Percentiles rank a stretch among this genome's conserved stretches.
Conservation (phyloP, 2,329 filamentous ascomycete species). For the Stagonosporopsis vannaccii region DNA sequence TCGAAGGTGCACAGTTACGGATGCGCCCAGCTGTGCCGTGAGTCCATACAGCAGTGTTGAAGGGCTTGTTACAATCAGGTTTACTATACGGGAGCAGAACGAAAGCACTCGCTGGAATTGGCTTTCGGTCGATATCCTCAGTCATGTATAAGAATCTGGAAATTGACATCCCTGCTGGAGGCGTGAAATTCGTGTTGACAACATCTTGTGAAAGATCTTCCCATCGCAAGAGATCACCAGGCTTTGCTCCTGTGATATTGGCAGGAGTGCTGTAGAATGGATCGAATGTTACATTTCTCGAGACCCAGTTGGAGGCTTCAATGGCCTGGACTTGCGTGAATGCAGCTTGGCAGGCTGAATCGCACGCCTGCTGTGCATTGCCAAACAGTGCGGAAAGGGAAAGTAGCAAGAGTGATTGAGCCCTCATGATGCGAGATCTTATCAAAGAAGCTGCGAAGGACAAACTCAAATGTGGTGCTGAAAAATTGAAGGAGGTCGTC, state of each 20-base stretch:
- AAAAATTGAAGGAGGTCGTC: not conserved
- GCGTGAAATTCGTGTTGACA: slow-evolving; percentile 26
- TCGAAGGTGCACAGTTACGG: slow-evolving; percentile 26
- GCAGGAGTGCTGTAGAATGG: slow-evolving; percentile 27
- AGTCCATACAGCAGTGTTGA: slow-evolving; percentile 28
- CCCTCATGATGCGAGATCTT: not conserved
- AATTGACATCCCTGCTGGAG: slow-evolving; percentile 27
- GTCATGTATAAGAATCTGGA: slow-evolving; percentile 33
- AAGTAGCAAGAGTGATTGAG: not conserved
- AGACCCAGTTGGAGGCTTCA: slow-evolving; percentile 5
- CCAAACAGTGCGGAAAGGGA: not conserved
- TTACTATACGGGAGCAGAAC: slow-evolving; percentile 29
- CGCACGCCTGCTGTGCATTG: slow-evolving; percentile 2
- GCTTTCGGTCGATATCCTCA: slow-evolving; percentile 29
- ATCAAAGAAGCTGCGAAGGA: not conserved
- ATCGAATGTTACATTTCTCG: slow-evolving; percentile 20
- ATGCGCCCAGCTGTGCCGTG: slow-evolving; percentile 30
- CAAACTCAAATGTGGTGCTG: not conserved
- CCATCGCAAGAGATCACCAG: slow-evolving; percentile 30
- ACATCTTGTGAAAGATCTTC: slow-evolving; percentile 20
- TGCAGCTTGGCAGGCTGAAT: not conserved
- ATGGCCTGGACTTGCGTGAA: not conserved
- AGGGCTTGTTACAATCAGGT: slow-evolving; percentile 18
- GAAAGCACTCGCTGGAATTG: slow-evolving; percentile 31
- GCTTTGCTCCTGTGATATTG: slow-evolving; percentile 22